Base-by-base conservation (phyloP, 495 filamentous ascomycete genomes). In the Parathielavia appendiculata region DNA sequence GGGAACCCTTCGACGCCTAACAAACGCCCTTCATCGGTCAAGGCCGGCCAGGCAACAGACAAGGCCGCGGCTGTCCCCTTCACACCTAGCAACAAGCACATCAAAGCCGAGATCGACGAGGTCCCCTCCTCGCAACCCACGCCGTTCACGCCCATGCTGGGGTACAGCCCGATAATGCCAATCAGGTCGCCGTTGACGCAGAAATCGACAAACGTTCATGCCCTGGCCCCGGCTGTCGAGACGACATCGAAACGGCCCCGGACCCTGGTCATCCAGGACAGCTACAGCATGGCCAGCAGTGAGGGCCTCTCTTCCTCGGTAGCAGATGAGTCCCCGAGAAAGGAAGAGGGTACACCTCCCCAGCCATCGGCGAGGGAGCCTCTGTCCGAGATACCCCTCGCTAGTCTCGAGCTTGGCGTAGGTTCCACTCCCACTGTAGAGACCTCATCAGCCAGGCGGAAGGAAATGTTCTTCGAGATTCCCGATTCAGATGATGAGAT, bases 401-500 rank as follows among this genome's bases (percentile, higher is more conserved):
- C 49, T 5, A 59, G 41, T 45, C 12, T 49, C 5, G 50, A 56
- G 30, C 46, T 49, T 51, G 38, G 66, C 51, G 23, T 45, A 41
- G n/a, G 51, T 32, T 52, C 56, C 0, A 44, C 45, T 10, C 32
- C 43, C 8, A 19, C 20, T 12, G 52, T 32, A 9, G 58, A 54
- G n/a, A 62, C 63, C 7, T 60, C 58, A 1, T 60, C 54, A 9
- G 19, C 55, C 14, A 51, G 50, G 34, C 55, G 47, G 34, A 62
- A 62, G 48, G 51, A 56, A 5, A 41, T 36, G 6, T 64, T 62
- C 34, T 34, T 50, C 14, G 73, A 76, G 54, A 70, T 76, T 1
- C 72, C 74, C 6, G 75, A 77, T 54, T 73, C 73, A 5, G 73
- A 76, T 32, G 73, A 75, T 36, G 76, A 78, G 11, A 35, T 66